Evolutionary conservation across 1,284 basidiomycete genomes (phyloP).

Genomic region (Pseudozyma pruni): DNA sequence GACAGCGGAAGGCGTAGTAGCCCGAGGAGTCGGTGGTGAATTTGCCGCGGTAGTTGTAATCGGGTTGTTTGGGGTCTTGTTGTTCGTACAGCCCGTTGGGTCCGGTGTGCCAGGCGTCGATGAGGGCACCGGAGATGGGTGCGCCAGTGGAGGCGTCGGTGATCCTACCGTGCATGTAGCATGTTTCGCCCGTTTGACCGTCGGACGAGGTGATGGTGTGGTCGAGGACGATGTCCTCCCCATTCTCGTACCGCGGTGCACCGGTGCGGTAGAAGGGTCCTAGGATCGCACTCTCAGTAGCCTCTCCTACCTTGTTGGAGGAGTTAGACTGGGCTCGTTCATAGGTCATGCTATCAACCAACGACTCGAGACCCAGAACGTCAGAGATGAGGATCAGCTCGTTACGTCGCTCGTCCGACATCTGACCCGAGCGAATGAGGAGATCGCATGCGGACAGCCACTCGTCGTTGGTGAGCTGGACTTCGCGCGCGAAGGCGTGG

Average conservation of each 20-base stretch:
- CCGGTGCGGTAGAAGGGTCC: slow-evolving; percentile 67
- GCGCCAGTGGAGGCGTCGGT: slow-evolving; percentile 62
- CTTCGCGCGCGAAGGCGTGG: slow-evolving; percentile 65
- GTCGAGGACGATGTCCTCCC: slow-evolving; percentile 53
- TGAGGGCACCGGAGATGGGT: slow-evolving; percentile 65
- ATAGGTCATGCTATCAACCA: slow-evolving; percentile 62
- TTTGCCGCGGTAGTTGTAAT: slow-evolving; percentile 65
- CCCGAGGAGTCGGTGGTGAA: slow-evolving; percentile 68
- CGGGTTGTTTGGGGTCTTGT: slow-evolving; percentile 67
- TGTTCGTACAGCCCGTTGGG: slow-evolving; percentile 69
- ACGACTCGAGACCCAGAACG: slow-evolving; percentile 68
- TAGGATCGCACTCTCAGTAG: slow-evolving; percentile 64
- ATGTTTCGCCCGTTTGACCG: slow-evolving; percentile 60
- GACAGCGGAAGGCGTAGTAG: slow-evolving; percentile 62
- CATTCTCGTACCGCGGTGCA: slow-evolving; percentile 65
- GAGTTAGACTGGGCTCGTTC: slow-evolving; percentile 19
- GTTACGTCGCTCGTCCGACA: slow-evolving; percentile 67
- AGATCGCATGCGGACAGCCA: slow-evolving; percentile 68
- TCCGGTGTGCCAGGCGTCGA: slow-evolving; percentile 69
- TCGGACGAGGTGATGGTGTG: slow-evolving; percentile 60
- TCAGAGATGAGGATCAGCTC: slow-evolving; percentile 69
- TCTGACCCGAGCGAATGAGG: slow-evolving; percentile 67
- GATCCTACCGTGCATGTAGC: slow-evolving; percentile 64
- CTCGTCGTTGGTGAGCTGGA: slow-evolving; percentile 68
- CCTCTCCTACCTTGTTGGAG: slow-evolving; percentile 8